phyloP scores from a whole-genome alignment of 192 early-diverging fungal genomes.

The Linnemannia hyalina region DNA sequence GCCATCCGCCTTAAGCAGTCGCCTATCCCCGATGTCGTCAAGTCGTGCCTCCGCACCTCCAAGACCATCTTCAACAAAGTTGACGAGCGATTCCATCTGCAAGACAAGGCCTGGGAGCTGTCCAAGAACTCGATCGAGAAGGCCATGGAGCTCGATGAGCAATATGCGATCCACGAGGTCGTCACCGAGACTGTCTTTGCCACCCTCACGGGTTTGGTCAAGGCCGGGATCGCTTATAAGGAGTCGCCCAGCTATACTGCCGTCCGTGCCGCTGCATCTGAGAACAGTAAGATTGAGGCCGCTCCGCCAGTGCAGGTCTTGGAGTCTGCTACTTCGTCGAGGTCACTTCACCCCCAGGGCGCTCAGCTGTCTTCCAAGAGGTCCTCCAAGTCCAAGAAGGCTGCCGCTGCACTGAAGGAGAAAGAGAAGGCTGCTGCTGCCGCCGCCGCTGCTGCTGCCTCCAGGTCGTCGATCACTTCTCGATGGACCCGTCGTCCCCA shows the following conservation, averaged over 20 bases:
- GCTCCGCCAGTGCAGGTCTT: background rate
- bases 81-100: conserved; percentile 63
- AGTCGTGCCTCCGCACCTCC: conserved; percentile 44
- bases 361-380: conserved; percentile 4
- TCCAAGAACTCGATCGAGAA: conserved; percentile 60
- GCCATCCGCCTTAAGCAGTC: conserved; percentile 69
- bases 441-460: background rate
- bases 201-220: conserved; percentile 59
- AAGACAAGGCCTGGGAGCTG: conserved; percentile 64
- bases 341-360: conserved; percentile 26
- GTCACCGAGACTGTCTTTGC: conserved; percentile 62
- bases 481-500: conserved; percentile 5
- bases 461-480: conserved; percentile 3
- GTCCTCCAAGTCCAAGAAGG: background rate
- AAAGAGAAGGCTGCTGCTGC: background rate
- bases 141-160: conserved; percentile 66
- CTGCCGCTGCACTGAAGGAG: background rate
- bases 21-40: conserved; percentile 65
- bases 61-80: conserved; percentile 57
- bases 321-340: background rate
- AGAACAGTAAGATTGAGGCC: background rate
- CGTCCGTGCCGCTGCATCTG: conserved; percentile 3
- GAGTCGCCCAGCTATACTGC: conserved; percentile 58
- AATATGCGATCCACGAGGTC: conserved; percentile 67
- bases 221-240: conserved; percentile 65